Percentiles rank a stretch among this genome's conserved stretches.
phyloP scores from a whole-genome alignment of 1,139 yeast species.

The Entelexis sorbosivorans region DNA sequence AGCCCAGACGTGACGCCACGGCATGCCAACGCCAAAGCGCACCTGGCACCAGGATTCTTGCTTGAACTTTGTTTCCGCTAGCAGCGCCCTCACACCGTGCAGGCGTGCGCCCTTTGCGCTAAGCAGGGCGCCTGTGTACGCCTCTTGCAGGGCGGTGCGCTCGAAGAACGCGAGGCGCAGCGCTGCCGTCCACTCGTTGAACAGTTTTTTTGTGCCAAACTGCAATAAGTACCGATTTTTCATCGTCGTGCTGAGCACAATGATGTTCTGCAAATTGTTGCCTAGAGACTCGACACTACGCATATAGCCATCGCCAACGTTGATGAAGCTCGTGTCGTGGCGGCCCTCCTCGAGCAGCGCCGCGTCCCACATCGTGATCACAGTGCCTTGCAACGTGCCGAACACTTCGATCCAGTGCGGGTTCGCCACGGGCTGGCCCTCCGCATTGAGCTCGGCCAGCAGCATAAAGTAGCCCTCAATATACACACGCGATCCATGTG shows the following conservation, averaged over 20 bases:
- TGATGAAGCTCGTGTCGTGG: constrained; percentile 63
- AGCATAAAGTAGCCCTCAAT: constrained; percentile 39
- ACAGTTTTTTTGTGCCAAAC: constrained; percentile 38
- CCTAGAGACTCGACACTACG: constrained; percentile 54
- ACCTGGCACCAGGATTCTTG: constrained; percentile 95
- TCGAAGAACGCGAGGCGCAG: constrained; percentile 71
- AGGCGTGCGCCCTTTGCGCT: constrained; percentile 79
- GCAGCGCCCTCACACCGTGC: constrained; percentile 72
- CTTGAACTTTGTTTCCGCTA: constrained; percentile 72
- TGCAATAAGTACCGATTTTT: constrained; percentile 79
- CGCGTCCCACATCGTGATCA: constrained; percentile 88
- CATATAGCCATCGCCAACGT: constrained; percentile 83
- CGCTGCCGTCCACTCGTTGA: constrained; percentile 64
- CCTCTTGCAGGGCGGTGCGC: constrained; percentile 73
- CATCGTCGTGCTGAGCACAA: constrained; percentile 80
- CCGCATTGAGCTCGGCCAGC: constrained; percentile 37
- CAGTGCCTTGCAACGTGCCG: constrained; percentile 83
- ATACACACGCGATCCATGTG: constrained; percentile 44
- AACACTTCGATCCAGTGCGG: constrained; percentile 87
- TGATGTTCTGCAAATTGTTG: constrained; percentile 60
- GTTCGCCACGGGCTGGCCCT: constrained; percentile 69
- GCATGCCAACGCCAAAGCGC: constrained; percentile 93
- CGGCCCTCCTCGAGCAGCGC: constrained; percentile 44
- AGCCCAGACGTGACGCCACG: constrained; percentile 90
- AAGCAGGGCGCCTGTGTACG: constrained; percentile 86